These are phyloP conservation scores for Pugionium dolabratum DNA, from an alignment of 345 rosid species.

Conservation along the genomic window DNA sequence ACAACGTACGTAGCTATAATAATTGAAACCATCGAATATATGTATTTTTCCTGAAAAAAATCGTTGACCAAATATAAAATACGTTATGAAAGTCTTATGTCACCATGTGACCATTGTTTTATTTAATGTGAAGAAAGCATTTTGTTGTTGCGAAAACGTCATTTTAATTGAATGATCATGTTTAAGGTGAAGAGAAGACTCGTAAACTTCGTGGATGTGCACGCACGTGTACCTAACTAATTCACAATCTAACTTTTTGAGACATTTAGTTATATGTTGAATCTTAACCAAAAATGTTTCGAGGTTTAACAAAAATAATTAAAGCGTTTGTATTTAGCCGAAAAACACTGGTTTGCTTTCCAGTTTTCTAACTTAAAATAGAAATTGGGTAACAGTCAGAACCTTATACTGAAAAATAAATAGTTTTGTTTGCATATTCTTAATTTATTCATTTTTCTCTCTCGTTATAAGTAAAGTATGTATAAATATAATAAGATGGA, in stretches of 20 bases:
- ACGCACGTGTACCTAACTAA: slow-evolving; percentile 34
- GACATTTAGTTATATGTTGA: slow-evolving; percentile 30
- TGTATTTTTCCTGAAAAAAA: neutral
- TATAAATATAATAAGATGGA: too few relatives aligned
- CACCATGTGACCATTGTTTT: neutral
- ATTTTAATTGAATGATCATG: slow-evolving; percentile 7
- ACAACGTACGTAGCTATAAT: slow-evolving; percentile 29
- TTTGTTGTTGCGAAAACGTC: slow-evolving; percentile 15
- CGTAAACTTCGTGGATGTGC: slow-evolving; percentile 27
- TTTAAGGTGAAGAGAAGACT: slow-evolving; percentile 10
- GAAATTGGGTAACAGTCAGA: neutral
- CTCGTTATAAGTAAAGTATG: too few relatives aligned
- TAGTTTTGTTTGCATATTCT: neutral
- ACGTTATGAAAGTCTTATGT: slow-evolving; percentile 9
- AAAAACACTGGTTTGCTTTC: slow-evolving; percentile 34
- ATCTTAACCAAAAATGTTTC: neutral
- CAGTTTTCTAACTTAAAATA: neutral
- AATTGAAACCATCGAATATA: slow-evolving; percentile 8
- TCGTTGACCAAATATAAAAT: neutral
- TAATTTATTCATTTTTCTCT: neutral
- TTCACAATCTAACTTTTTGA: slow-evolving; percentile 24
- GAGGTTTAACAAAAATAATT: neutral
- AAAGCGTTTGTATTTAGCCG: slow-evolving; percentile 34
- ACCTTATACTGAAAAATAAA: neutral
- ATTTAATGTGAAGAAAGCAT: neutral